A percentile compares a stretch with the other conserved stretches of the same genome.
These are phyloP conservation scores for Xylaria sp. DNA, from an alignment of 2,329 filamentous ascomycete genomes.

Conservation along the genomic window DNA sequence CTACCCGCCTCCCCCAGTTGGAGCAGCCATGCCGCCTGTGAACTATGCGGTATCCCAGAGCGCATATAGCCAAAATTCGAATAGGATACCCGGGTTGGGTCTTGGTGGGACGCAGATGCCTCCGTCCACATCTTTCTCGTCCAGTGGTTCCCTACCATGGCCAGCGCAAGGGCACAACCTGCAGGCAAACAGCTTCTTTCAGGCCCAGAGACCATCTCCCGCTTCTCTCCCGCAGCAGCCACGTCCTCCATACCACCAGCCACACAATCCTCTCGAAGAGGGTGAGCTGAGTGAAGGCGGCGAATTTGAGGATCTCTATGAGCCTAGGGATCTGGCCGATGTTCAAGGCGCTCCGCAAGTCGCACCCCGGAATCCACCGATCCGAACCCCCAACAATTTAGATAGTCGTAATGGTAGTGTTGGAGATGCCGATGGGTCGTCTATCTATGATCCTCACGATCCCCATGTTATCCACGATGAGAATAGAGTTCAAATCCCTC, in stretches of 20 bases:
- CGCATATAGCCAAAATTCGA: constrained; percentile 55
- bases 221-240: constrained; percentile 15
- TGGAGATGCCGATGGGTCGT: constrained; percentile 50
- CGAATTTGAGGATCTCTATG: constrained; percentile 71
- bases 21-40: constrained; percentile 29
- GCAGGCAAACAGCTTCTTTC: constrained; percentile 23
- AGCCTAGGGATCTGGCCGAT: constrained; percentile 51
- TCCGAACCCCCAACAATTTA: constrained; percentile 28
- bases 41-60: constrained; percentile 50
- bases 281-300: constrained; percentile 80
- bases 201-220: constrained; percentile 23
- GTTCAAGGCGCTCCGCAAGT: constrained; percentile 8
- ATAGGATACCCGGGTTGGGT: constrained; percentile 55
- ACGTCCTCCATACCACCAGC: constrained; percentile 13
- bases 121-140: constrained; percentile 30
- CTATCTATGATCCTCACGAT: constrained; percentile 49
- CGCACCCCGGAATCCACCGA: constrained; percentile 19
- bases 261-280: constrained; percentile 65
- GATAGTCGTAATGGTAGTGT: constrained; percentile 44
- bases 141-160: constrained; percentile 36
- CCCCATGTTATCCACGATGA: constrained; percentile 44
- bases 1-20: constrained; percentile 29
- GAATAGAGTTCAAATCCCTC: constrained; percentile 40
- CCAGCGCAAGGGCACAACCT: constrained; percentile 27
- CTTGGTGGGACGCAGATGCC: constrained; percentile 44